phyloP scores from a whole-genome alignment of 768 basidiomycete genomes.

The Cystobasidium onofrii region DNA sequence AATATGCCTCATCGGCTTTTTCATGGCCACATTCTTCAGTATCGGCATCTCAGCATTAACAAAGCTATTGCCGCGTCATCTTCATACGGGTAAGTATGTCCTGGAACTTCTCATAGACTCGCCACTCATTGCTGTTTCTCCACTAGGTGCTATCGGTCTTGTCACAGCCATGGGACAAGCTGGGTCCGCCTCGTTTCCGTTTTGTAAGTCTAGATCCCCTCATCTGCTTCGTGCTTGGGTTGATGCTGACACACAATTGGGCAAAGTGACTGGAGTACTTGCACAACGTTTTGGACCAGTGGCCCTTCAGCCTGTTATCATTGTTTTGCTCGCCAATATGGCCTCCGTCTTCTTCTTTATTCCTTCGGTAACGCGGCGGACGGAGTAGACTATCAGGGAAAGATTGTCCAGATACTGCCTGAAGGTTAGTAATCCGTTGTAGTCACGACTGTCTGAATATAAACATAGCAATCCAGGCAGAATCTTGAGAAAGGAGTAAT shows the following conservation, averaged over 20 bases:
- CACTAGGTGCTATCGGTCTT: conserved; percentile 26
- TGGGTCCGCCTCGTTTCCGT: conserved; percentile 27
- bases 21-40: conserved; percentile 30
- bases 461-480: too few relatives aligned
- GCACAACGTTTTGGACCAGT: conserved; percentile 27
- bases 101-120: not conserved
- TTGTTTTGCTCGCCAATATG: conserved; percentile 20
- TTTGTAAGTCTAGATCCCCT: not conserved
- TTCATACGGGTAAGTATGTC: conserved; percentile 31
- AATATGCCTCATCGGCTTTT: conserved; percentile 31
- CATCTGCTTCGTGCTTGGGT: not conserved
- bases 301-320: conserved; percentile 31
- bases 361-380: not conserved
- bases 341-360: conserved; percentile 23
- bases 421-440: too few relatives aligned
- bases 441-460: too few relatives aligned
- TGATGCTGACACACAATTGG: not conserved
- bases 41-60: conserved; percentile 22
- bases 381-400: conserved; percentile 23
- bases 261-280: conserved; percentile 18
- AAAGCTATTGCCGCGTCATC: conserved; percentile 25
- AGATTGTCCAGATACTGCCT: not conserved
- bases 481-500: too few relatives aligned
- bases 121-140: not conserved
- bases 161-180: conserved; percentile 30